Evolutionary conservation across 2,329 filamentous ascomycete genomes (phyloP), one percentile per base, ranked within the genome.

Genomic region (Aspergillus felis): DNA sequence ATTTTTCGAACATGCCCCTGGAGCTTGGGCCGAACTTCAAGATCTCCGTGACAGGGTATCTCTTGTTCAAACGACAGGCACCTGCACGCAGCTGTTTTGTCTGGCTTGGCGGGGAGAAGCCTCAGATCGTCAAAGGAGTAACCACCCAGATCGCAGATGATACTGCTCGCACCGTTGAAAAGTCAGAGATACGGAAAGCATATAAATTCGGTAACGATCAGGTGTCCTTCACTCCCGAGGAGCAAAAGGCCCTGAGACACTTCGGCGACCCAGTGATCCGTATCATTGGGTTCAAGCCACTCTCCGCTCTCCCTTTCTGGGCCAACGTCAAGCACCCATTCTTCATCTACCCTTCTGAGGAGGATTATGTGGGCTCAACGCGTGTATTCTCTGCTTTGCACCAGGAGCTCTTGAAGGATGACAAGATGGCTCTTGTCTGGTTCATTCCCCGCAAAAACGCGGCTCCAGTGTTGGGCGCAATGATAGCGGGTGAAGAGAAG

Each of bases 161-260:
- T 64, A 92, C 87, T 20, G 84, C 88, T 2, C 83, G 87, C 41
- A 85, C 86, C 0, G 86, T 97, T 0, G 88, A 95, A 61, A 92
- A 92, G 65, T 78, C 77, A 3, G 92, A 97, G 67, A 84, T 95
- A 22, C 89, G 89, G 58, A 97, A 94, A 74, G 94, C 93, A 0
- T 99, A 94, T 80, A 97, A 94, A 67, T 97, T 97, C 69, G 94
- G 93, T 12, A 92, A 91, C 42, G 91, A 96, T 63, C 91, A 91
- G 50, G 85, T 99, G 50, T 84, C 88, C 51, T 99, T 99, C 71
- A 87, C 87, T 0, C 83, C 87, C 0, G 92, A 97, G 35, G 93
- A 99, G 71, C 86, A 93, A 59, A 88, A 87, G 57, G 78, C 83
- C 22, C 81, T 99, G 57, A 87, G 87, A 60, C 80, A 90, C 63